Conservation (phyloP, 2,329 filamentous ascomycete species). For the Exophiala sideris region DNA sequence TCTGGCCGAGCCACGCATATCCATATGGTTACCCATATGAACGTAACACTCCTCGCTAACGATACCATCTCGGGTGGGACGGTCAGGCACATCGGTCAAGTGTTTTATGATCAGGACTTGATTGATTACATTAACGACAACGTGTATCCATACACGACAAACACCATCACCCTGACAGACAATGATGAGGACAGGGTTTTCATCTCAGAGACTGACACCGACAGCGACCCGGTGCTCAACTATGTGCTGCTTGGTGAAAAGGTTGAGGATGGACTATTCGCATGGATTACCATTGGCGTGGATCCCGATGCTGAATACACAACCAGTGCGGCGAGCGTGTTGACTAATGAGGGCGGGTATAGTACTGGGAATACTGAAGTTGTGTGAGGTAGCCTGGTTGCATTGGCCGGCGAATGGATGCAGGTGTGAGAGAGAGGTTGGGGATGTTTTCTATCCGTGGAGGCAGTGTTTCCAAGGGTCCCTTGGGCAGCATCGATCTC, state of each 20-base stretch:
- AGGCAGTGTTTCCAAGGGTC: no score
- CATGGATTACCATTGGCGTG: slow-evolving; percentile 54
- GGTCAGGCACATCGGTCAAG: slow-evolving; percentile 60
- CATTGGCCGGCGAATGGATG: no score
- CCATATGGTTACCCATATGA: slow-evolving; percentile 36
- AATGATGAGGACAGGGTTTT: slow-evolving; percentile 54
- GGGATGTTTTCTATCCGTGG: no score
- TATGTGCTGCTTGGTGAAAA: slow-evolving; percentile 56
- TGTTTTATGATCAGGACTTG: slow-evolving; percentile 62
- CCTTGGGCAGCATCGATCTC: slow-evolving; percentile 10
- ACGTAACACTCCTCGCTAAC: slow-evolving; percentile 31
- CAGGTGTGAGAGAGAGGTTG: no score
- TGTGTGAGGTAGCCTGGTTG: background rate
- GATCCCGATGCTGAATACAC: slow-evolving; percentile 35
- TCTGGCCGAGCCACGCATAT: slow-evolving; percentile 37
- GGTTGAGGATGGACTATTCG: slow-evolving; percentile 51
- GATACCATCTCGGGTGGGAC: slow-evolving; percentile 50
- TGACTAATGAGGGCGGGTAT: slow-evolving; percentile 36
- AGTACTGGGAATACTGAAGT: slow-evolving; percentile 1
- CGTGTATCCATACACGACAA: slow-evolving; percentile 46
- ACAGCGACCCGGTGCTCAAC: slow-evolving; percentile 57
- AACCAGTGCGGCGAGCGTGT: slow-evolving; percentile 33
- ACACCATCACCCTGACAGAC: slow-evolving; percentile 46
- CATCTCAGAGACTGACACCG: slow-evolving; percentile 46
- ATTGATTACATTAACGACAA: slow-evolving; percentile 48